Evolutionary conservation across 1,284 basidiomycete species (phyloP), one percentile per base, ranked within the genome.

Genomic region (Tetrapyrgos nigripes): DNA sequence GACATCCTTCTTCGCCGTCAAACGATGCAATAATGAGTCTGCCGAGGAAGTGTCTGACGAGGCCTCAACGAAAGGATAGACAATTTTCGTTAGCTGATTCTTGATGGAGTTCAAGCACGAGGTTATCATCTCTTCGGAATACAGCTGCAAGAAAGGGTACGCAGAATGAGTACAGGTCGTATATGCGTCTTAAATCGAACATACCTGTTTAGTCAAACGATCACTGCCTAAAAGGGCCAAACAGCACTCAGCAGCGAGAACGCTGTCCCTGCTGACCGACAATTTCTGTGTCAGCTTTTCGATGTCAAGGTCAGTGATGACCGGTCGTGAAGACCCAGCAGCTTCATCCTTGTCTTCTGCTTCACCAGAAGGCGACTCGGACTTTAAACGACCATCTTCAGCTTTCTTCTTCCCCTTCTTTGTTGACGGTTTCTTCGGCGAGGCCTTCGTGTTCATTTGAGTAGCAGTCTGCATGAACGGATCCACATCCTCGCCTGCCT

Each of bases 101-200:
- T 96, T 96, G 62, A 95, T 80, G 0, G 88, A 80, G 37, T 78
- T 79, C 8, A 98, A 81, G 69, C 94, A 95, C 0, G 84, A 78
- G 0, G 87, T 88, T 57, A 98, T 90, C 13, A 96, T 79, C 70
- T 98, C 96, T 70, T 98, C 96, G 0, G 96, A 97, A 70, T 93
- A 97, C 31, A 94, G 76, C 92, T 94, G 68, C 8, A 43, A n/a
- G 27, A 14, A 55, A 59, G n/a, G n/a, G n/a, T n/a, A n/a, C n/a
- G 50, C 17, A 48, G 27, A 58, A 53, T 29, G 21, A 45, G 23
- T 31, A n/a, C n/a, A n/a, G n/a, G n/a, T n/a, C n/a, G n/a, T n/a
- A n/a, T n/a, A n/a, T n/a, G n/a, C n/a, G n/a, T n/a, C n/a, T n/a
- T 55, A 50, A 5, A 46, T 35, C n/a, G n/a, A 50, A 68, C 84